Base-by-base conservation (phyloP, 1,284 basidiomycete genomes). In the Somion occarium region DNA sequence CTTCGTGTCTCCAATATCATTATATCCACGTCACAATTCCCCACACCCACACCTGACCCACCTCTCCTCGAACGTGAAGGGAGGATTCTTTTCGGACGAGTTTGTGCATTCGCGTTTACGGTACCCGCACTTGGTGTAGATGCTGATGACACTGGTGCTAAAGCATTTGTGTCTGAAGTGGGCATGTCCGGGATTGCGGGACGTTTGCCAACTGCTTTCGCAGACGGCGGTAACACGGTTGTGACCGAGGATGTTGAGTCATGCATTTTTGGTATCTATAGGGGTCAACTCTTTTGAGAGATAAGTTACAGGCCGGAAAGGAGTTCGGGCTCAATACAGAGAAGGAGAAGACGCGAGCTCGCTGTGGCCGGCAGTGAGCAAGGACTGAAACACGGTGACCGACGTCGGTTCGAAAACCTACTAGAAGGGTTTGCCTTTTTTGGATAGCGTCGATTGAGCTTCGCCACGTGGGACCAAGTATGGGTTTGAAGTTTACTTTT, bases 1-100 rank as follows among this genome's bases (percentile, higher is more conserved):
- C 82, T 82, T 61, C 89, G 77, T 60, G 85, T 87, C 61, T 93
- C 91, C 55, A 93, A 69, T 64, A 95, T 88, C 82, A 91, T 85
- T 54, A 83, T 64, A 72, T 95, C 92, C 24, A 86, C 71, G 57
- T 92, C 88, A 64, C 82, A 83, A 55, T 67, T 82, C 51, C 88
- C 87, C 46, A 88, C 79, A 27, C 88, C 87, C 46, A 88, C 79
- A 34, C 84, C 85, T 37, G 86, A 85, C 3, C 87, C 88, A 46
- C 88, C 85, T 52, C 91, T 79, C 58, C 89, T 78, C 50, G 86
- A 79, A 58, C 91, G 81, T 63, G 87, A 80, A 27, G 91, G 91
- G 48, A 91, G 71, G 42, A 92, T 83, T 66, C 91, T 83, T 68
- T 85, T 87, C 65, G 83, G 83, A 50, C 65, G 63, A 24, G 61